Base-by-base conservation (phyloP, 2,329 filamentous ascomycete genomes). In the Pyrenophora seminiperda region DNA sequence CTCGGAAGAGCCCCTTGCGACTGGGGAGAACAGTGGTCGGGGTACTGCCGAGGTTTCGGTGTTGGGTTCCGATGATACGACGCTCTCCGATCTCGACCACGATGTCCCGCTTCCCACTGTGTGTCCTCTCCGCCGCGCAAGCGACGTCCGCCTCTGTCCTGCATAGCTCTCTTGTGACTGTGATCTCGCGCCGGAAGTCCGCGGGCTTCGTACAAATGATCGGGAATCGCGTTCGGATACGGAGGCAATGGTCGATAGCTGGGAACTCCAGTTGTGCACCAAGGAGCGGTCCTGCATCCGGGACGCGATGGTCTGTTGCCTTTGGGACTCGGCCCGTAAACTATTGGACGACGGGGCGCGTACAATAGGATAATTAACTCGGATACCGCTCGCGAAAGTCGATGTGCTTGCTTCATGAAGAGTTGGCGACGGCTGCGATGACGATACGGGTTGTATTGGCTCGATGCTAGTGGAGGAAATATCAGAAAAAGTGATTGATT, bases 191-290 rank as follows among this genome's bases (percentile, higher is more conserved):
- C 66, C 65, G 32, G 68, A 59, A 1, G 69, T 72, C 34, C 60
- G 65, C 34, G 70, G 71, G 47, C 42, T 53, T 31, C 69, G 64
- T 34, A 61, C 65, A 42, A 70, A 51, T 17, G 70, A 72, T 45
- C 65, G 64, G 22, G 70, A 73, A 37, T 62, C 66, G 49, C 68
- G 70, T 48, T 73, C 71, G 24, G 71, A 73, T 30, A 67, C 66
- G 11, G 71, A 73, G 19, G 60, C 56, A 33, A 72, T 73, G 14
- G 71, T 74, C 42, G 72, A 74, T 37, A 74, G 65, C 59, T 72
- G 69, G 15, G 72, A 72, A 58, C 71, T 74, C 71, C 71, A 74
- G 38, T 71, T 68, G 53, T 73, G 71, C 52, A 68, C 66, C 46
- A 70, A 61, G 13, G 63, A 57, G 43, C 62, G 68, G 52, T 69